Evolutionary conservation across 2,329 filamentous ascomycete species (phyloP).

Genomic region (Neodidymelliopsis sp.): DNA sequence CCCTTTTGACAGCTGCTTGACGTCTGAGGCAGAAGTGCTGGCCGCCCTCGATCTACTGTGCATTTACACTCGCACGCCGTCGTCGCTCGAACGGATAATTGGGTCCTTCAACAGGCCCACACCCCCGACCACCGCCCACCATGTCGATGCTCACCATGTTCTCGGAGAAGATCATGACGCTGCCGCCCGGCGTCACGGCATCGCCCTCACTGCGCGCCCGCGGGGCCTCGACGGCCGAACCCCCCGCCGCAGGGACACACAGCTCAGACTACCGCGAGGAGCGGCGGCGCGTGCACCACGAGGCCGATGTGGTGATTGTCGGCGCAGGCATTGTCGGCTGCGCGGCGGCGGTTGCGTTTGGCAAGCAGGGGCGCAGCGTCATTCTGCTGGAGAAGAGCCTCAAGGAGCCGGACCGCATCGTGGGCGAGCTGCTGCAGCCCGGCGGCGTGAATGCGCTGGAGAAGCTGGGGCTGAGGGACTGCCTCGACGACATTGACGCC

Average conservation of each 20-base stretch:
- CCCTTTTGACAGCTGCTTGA: conserved; percentile 1
- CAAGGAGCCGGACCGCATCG: conserved; percentile 93
- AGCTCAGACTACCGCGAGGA: conserved; percentile 48
- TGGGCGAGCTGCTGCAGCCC: conserved; percentile 93
- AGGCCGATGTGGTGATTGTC: conserved; percentile 86
- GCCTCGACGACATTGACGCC: conserved; percentile 88
- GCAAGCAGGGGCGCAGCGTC: conserved; percentile 88
- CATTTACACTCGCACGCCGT: background rate
- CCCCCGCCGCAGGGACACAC: conserved; percentile 21
- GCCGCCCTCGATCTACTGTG: no score
- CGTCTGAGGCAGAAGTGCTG: no score
- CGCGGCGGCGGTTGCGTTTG: conserved; percentile 82
- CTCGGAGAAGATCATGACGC: conserved; percentile 33
- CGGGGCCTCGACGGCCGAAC: conserved; percentile 21
- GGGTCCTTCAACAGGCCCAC: conserved; percentile 26
- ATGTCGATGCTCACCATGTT: conserved; percentile 38
- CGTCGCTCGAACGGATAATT: background rate
- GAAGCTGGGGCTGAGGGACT: conserved; percentile 79
- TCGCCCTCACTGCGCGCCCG: conserved; percentile 19
- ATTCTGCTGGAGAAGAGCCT: conserved; percentile 87
- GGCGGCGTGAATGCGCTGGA: conserved; percentile 84
- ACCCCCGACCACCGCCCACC: conserved; percentile 8
- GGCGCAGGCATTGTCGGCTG: conserved; percentile 92
- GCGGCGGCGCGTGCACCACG: conserved; percentile 63
- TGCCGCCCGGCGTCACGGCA: conserved; percentile 32